These are phyloP conservation scores for Cladophialophora exuberans DNA, from an alignment of 2,329 filamentous ascomycete species.

Conservation along the genomic window DNA sequence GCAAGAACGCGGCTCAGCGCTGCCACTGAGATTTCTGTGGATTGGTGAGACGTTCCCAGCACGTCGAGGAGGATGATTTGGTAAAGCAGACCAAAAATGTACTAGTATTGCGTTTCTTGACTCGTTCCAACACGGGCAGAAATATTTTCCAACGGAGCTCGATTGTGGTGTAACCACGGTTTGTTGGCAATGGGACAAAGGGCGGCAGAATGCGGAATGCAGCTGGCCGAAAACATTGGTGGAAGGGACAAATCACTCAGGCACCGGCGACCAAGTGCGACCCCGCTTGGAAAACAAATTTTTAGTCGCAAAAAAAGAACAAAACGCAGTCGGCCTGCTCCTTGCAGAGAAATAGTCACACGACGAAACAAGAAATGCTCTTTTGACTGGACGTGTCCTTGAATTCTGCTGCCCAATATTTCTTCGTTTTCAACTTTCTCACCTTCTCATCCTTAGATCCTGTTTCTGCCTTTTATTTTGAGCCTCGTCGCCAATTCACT, in stretches of 20 bases:
- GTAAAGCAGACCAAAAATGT: not conserved
- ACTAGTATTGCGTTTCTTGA: too few species aligned
- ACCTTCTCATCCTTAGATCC: not conserved
- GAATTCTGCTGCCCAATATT: conserved; percentile 8
- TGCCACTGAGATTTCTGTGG: not conserved
- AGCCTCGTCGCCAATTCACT: conserved; percentile 10
- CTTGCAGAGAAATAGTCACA: conserved; percentile 14
- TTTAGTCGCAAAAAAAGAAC: conserved; percentile 2
- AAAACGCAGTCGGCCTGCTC: conserved; percentile 5
- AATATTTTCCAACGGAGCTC: too few species aligned
- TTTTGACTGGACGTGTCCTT: not conserved
- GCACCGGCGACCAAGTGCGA: too few species aligned
- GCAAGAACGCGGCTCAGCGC: not conserved
- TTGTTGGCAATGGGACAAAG: too few species aligned
- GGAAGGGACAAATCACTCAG: too few species aligned
- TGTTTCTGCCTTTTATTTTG: not conserved
- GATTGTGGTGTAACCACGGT: too few species aligned
- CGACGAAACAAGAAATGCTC: conserved; percentile 6
- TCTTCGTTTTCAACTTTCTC: not conserved
- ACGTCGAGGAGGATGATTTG: conserved; percentile 1
- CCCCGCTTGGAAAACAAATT: conserved; percentile 11
- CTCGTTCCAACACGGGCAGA: too few species aligned
- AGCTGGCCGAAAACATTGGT: too few species aligned
- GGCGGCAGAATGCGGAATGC: too few species aligned
- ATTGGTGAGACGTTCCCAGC: not conserved